Percentiles rank a stretch among this genome's conserved stretches.
Evolutionary conservation across 768 basidiomycete species (phyloP).

Genomic region (Mycena chlorophos): DNA sequence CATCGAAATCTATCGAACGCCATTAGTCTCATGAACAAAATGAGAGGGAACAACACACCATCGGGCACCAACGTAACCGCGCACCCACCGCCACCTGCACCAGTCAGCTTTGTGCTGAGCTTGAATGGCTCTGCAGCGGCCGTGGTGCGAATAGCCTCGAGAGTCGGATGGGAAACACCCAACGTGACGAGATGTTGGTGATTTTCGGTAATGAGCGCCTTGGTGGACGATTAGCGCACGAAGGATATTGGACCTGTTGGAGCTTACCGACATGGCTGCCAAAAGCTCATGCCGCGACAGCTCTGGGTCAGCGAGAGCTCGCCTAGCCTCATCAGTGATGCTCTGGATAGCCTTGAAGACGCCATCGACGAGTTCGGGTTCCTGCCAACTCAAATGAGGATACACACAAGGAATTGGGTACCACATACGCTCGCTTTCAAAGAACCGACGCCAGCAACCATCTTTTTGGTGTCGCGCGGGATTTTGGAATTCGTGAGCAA

Average conservation of each 20-base stretch:
- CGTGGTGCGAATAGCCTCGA: constrained; percentile 79
- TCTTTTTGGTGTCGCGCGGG: constrained; percentile 89
- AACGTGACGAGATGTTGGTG: constrained; percentile 81
- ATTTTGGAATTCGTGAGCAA: constrained; percentile 91
- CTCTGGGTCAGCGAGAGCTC: constrained; percentile 71
- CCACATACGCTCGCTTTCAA: constrained; percentile 59
- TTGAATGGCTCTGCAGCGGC: constrained; percentile 63
- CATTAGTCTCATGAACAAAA: constrained; percentile 7
- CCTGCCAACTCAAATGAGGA: constrained; percentile 39
- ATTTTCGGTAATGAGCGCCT: constrained; percentile 88
- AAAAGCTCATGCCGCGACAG: constrained; percentile 67
- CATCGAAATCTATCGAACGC: constrained; percentile 63
- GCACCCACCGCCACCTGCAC: constrained; percentile 98
- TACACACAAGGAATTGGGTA: constrained; percentile 11
- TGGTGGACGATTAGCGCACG: constrained; percentile 19
- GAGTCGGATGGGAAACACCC: constrained; percentile 85
- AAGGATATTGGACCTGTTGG: constrained; percentile 1
- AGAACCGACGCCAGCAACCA: constrained; percentile 86
- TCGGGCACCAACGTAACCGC: constrained; percentile 94
- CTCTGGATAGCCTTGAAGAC: constrained; percentile 80
- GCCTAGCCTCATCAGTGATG: constrained; percentile 81
- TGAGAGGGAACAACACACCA: constrained; percentile 49
- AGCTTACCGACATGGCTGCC: constrained; percentile 66
- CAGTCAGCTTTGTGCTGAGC: constrained; percentile 92
- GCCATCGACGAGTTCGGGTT: constrained; percentile 82